These are phyloP conservation scores for Leptoxyphium fumago DNA, from an alignment of 2,329 filamentous ascomycete species.

Conservation along the genomic window DNA sequence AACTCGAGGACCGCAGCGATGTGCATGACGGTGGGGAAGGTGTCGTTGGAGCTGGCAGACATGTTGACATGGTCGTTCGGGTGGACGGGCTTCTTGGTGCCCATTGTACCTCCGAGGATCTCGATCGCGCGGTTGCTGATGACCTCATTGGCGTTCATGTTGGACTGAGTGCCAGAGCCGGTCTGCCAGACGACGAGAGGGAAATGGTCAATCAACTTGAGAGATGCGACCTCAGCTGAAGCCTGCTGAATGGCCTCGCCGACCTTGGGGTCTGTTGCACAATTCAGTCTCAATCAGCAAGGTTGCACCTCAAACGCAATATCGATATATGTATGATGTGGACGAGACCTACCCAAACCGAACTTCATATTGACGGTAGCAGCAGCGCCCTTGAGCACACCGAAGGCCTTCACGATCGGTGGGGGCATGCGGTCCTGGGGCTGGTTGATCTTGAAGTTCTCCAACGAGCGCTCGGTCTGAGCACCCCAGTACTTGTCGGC, in stretches of 20 bases:
- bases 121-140: conserved; percentile 99
- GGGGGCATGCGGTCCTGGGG: conserved; percentile 97
- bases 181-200: conserved; percentile 99
- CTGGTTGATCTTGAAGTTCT: conserved; percentile 99
- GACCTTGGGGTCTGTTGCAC: conserved; percentile 54
- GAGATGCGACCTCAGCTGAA: conserved; percentile 77
- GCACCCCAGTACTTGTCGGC: conserved; percentile 97
- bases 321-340: conserved; percentile 1
- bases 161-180: conserved; percentile 94
- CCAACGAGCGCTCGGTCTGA: conserved; percentile 87
- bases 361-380: conserved; percentile 91
- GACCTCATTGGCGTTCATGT: conserved; percentile 99
- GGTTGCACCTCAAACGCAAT: neutral
- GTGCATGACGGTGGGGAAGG: conserved; percentile 99
- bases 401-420: conserved; percentile 82
- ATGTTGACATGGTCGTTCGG: conserved; percentile 99
- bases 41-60: conserved; percentile 96
- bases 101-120: conserved; percentile 86
- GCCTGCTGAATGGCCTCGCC: conserved; percentile 90
- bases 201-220: conserved; percentile 94
- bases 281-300: neutral
- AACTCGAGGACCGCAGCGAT: conserved; percentile 92
- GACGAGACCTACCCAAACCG: conserved; percentile 53
- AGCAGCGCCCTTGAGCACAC: conserved; percentile 92
- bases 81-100: conserved; percentile 95